phyloP scores from a whole-genome alignment of 2,329 filamentous ascomycete genomes.

The Pleomassaria siparia region DNA sequence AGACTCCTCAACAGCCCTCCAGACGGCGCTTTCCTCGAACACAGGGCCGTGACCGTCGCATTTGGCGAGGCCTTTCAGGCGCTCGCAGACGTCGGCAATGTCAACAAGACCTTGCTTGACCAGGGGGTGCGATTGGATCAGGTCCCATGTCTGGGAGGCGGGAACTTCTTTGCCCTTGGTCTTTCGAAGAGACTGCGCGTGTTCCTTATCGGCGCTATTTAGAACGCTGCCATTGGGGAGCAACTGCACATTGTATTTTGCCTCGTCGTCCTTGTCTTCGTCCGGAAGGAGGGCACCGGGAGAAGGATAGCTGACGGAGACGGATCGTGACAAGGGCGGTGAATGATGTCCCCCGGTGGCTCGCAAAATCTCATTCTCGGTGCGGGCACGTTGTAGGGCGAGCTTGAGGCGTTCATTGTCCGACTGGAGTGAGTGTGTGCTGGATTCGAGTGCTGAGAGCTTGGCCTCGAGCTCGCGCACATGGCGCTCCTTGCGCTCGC shows the following conservation, averaged over 20 bases:
- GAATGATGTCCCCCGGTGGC: conserved; percentile 59
- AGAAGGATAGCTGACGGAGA: conserved; percentile 43
- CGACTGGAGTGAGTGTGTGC: conserved; percentile 68
- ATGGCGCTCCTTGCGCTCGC: conserved; percentile 91
- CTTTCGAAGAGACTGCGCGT: conserved; percentile 22
- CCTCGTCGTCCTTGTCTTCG: conserved; percentile 21
- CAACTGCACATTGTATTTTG: conserved; percentile 31
- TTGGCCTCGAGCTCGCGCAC: conserved; percentile 92
- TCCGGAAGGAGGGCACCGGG: conserved; percentile 33
- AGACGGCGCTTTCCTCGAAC: conserved; percentile 75
- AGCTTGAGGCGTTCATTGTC: conserved; percentile 88
- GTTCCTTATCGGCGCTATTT: conserved; percentile 32
- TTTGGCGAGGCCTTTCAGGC: conserved; percentile 71
- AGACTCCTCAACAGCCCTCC: conserved; percentile 75
- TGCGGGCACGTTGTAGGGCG: conserved; percentile 79
- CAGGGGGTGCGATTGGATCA: conserved; percentile 78
- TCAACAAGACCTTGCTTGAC: conserved; percentile 79
- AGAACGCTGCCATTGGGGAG: conserved; percentile 33
- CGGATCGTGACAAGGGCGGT: conserved; percentile 46
- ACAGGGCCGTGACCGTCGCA: conserved; percentile 87
- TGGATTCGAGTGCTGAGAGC: conserved; percentile 73
- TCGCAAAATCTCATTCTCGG: conserved; percentile 89
- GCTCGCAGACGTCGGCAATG: conserved; percentile 76
- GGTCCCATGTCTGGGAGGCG: conserved; percentile 72
- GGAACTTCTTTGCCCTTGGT: conserved; percentile 31